phyloP scores from a whole-genome alignment of 2,329 filamentous ascomycete genomes.

The Dothideomycetes sp. region DNA sequence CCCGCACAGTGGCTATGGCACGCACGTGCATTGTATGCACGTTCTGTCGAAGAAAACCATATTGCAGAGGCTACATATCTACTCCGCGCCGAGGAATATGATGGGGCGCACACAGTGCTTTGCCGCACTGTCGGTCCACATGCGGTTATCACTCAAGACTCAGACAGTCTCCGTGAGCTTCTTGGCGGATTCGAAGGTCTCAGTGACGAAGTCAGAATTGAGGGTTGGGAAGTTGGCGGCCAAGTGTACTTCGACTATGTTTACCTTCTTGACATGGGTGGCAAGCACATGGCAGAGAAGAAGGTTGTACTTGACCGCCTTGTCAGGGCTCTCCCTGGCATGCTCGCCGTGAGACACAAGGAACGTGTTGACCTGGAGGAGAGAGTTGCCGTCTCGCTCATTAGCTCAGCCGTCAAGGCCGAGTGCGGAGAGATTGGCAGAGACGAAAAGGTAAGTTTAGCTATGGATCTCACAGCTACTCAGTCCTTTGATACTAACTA shows the following conservation, averaged over 20 bases:
- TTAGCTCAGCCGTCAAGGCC: constrained; percentile 9
- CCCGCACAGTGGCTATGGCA: constrained; percentile 75
- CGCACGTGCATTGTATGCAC: constrained; percentile 74
- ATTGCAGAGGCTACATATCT: constrained; percentile 67
- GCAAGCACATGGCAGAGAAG: constrained; percentile 14
- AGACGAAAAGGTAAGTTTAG: constrained; percentile 5
- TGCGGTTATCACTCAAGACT: constrained; percentile 74
- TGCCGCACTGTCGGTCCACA: constrained; percentile 69
- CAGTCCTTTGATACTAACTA: not conserved
- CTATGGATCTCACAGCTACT: not conserved
- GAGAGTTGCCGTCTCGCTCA: constrained; percentile 11
- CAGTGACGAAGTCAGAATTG: constrained; percentile 31
- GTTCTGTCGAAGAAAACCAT: constrained; percentile 58
- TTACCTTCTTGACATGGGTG: constrained; percentile 32
- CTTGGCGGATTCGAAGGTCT: constrained; percentile 56
- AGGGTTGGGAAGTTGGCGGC: constrained; percentile 69
- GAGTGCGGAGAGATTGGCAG: constrained; percentile 8
- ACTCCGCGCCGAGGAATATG: constrained; percentile 62
- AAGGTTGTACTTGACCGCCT: constrained; percentile 14
- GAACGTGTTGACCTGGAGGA: constrained; percentile 10
- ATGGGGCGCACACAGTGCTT: constrained; percentile 77
- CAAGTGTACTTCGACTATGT: constrained; percentile 63
- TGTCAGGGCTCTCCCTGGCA: constrained; percentile 5
- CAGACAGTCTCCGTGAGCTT: constrained; percentile 55
- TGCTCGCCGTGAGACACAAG: constrained; percentile 4